A percentile compares a stretch with the other conserved stretches of the same genome.
Evolutionary conservation across 75 land plant genomes (phyloP).

Genomic region (Selaginella tamariscina): DNA sequence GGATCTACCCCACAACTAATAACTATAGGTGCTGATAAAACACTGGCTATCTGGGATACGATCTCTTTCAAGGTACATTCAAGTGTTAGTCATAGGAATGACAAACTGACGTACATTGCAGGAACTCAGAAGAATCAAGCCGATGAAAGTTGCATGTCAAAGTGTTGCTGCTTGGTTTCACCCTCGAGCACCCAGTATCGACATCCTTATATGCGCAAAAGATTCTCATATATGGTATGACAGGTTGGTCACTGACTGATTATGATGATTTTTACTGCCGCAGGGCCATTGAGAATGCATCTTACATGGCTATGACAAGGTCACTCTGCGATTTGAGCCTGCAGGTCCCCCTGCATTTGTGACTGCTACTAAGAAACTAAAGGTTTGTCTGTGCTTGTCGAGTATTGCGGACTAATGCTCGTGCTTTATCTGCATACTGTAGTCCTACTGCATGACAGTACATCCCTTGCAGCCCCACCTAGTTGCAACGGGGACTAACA

Average conservation of each 20-base stretch:
- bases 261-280: not conserved
- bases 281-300: constrained; percentile 97
- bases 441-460: constrained; percentile 95
- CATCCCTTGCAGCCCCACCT: constrained; percentile 94
- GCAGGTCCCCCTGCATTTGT: constrained; percentile 63
- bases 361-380: constrained; percentile 71
- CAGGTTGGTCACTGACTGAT: not conserved
- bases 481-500: constrained; percentile 89
- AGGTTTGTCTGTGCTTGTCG: constrained; percentile 31
- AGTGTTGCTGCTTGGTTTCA: constrained; percentile 99
- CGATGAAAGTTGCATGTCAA: constrained; percentile 85
- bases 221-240: constrained; percentile 94
- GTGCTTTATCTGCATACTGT: constrained; percentile 4
- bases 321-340: constrained; percentile 91
- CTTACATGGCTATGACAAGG: constrained; percentile 73
- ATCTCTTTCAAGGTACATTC: constrained; percentile 69
- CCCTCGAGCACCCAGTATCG: constrained; percentile 93
- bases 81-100: not conserved
- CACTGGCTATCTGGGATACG: constrained; percentile 95
- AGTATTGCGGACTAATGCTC: constrained; percentile 1
- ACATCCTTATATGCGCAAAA: constrained; percentile 87
- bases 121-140: constrained; percentile 91
- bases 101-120: constrained; percentile 22
- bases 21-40: constrained; percentile 98
- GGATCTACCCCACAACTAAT: constrained; percentile 86